Conservation (phyloP, 176 grass and related monocot genomes). For the Otatea glauca region DNA sequence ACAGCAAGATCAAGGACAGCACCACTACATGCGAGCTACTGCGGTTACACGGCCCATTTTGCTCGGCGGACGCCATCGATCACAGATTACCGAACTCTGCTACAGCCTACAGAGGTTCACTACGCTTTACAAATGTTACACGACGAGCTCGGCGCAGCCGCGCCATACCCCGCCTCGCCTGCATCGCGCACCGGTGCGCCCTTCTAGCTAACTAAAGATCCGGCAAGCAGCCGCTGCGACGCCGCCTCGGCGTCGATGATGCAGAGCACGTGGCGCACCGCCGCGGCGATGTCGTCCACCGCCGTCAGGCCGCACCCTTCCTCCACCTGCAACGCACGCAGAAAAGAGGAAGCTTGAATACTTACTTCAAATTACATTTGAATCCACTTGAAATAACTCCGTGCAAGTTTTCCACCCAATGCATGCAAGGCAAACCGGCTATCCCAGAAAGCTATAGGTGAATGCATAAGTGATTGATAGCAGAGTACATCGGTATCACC, state of each 20-base stretch:
- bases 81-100: neutral
- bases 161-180: neutral
- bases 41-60: neutral
- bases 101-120: neutral
- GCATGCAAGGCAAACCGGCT: conserved; percentile 1
- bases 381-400: neutral
- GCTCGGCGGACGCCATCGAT: neutral
- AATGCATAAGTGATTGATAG: neutral
- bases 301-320: conserved; percentile 72
- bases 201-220: conserved; percentile 1
- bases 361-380: neutral
- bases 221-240: conserved; percentile 36
- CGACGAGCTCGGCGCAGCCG: neutral
- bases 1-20: neutral
- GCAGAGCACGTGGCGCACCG: conserved; percentile 74
- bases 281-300: conserved; percentile 84
- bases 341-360: neutral
- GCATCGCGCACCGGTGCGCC: neutral
- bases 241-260: conserved; percentile 62
- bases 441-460: neutral
- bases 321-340: conserved; percentile 62
- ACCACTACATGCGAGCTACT: neutral
- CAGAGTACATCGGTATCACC: neutral
- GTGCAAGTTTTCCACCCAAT: neutral
- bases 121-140: conserved; percentile 40